Conservation (phyloP, 441 rosid species). For the Pelargonium cotyledonis region DNA sequence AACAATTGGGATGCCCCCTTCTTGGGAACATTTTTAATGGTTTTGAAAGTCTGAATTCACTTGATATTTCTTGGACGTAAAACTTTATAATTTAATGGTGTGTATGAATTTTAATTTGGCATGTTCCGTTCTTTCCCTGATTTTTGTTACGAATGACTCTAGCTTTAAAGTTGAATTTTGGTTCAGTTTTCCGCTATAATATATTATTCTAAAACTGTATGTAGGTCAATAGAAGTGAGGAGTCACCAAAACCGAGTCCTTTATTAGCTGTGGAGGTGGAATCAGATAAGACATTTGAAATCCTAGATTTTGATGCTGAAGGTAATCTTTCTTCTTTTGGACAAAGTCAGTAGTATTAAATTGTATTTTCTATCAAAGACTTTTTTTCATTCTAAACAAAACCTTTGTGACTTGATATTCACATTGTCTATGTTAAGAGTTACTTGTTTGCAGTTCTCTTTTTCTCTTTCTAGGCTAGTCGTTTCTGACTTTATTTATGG, state of each 20-base stretch:
- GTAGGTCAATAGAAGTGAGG: constrained; percentile 7
- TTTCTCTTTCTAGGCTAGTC: background rate
- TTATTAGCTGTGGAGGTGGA: background rate
- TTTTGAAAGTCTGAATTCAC: background rate
- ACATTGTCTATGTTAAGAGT: background rate
- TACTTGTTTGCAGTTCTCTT: background rate
- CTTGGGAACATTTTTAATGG: too few relatives aligned
- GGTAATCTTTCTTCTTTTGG: background rate
- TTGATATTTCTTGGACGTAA: background rate
- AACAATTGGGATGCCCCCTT: too few relatives aligned
- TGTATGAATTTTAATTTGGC: background rate
- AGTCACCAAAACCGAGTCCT: background rate
- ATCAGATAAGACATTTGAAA: background rate
- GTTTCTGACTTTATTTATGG: background rate
- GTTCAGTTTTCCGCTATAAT: background rate
- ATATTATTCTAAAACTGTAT: background rate
- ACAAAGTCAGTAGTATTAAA: background rate
- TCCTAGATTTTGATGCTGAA: constrained; percentile 1
- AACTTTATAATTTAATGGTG: background rate
- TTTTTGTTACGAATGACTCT: background rate
- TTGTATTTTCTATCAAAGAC: background rate
- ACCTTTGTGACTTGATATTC: background rate
- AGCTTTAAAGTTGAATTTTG: background rate
- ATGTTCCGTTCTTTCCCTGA: background rate
- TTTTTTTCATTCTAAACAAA: background rate